phyloP scores from a whole-genome alignment of 805 yeast genomes.

The Myxozyma vanderwaltii region DNA sequence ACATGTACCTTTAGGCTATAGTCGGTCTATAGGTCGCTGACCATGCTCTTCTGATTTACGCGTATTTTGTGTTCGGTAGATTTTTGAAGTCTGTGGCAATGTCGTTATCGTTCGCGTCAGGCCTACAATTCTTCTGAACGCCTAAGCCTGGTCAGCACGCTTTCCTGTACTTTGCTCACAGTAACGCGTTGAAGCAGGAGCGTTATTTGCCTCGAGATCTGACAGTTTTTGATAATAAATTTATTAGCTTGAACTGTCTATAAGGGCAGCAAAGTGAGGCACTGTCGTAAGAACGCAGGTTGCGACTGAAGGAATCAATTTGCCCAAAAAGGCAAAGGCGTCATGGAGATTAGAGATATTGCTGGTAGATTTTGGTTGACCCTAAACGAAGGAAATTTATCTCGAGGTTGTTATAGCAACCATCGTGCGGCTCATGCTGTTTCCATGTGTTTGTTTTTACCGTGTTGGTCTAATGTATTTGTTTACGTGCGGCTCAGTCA shows the following conservation, averaged over 20 bases:
- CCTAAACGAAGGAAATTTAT: no score
- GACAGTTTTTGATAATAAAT: constrained; percentile 22
- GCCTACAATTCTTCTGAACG: no score
- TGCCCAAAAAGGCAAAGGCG: no score
- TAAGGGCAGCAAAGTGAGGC: no score
- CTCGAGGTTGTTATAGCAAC: neutral
- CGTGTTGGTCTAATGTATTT: neutral
- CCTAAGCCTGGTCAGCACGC: constrained; percentile 35
- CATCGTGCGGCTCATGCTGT: neutral
- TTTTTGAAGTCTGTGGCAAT: constrained; percentile 11
- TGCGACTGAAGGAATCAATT: no score
- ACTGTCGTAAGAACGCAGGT: no score
- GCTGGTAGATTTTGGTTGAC: constrained; percentile 14
- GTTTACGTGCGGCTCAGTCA: neutral
- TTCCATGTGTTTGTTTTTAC: neutral
- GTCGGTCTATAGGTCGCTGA: constrained; percentile 74
- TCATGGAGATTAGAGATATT: no score
- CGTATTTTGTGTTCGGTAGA: constrained; percentile 46
- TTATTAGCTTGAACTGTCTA: no score
- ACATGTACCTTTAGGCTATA: constrained; percentile 45
- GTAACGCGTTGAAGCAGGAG: no score
- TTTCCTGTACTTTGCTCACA: constrained; percentile 26
- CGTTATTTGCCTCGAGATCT: no score
- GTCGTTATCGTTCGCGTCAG: no score
- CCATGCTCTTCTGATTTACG: constrained; percentile 56